These are phyloP conservation scores for Ceratocystis huliohia DNA, from an alignment of 2,329 filamentous ascomycete species.

Conservation along the genomic window DNA sequence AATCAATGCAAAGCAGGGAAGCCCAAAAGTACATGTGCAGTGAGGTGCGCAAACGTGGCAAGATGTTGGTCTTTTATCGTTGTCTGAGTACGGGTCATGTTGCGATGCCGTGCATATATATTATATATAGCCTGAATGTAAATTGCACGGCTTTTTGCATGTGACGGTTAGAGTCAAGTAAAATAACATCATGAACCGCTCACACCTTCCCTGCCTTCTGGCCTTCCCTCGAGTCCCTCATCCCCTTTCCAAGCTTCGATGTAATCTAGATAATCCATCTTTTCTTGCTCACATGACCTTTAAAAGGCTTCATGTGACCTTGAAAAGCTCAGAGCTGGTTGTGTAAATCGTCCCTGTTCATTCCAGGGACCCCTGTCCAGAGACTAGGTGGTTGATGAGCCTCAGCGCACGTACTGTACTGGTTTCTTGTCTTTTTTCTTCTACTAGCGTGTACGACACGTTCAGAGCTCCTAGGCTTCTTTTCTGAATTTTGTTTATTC, in stretches of 20 bases:
- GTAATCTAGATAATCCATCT: neutral
- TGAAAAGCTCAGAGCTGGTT: conserved; percentile 1
- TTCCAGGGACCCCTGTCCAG: conserved; percentile 9
- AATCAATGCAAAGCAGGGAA: neutral
- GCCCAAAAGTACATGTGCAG: neutral
- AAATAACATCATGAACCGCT: neutral
- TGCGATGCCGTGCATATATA: neutral
- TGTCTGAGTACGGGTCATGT: neutral
- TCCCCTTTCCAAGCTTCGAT: neutral
- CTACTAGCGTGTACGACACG: neutral
- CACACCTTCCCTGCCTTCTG: neutral
- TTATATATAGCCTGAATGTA: conserved; percentile 1
- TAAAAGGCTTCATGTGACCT: conserved; percentile 9
- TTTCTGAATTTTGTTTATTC: neutral
- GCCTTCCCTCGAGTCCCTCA: neutral
- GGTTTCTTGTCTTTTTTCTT: neutral
- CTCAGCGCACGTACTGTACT: neutral
- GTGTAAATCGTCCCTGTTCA: conserved; percentile 7
- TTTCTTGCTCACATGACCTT: conserved; percentile 12
- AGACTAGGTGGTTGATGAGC: neutral
- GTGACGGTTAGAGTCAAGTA: neutral
- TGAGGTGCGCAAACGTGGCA: neutral
- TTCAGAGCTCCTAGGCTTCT: neutral
- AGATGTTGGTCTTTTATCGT: neutral
- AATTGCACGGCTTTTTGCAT: neutral